Base-by-base conservation (phyloP, 1,139 yeast genomes). In the Suzukiozyma palmioleophila region DNA sequence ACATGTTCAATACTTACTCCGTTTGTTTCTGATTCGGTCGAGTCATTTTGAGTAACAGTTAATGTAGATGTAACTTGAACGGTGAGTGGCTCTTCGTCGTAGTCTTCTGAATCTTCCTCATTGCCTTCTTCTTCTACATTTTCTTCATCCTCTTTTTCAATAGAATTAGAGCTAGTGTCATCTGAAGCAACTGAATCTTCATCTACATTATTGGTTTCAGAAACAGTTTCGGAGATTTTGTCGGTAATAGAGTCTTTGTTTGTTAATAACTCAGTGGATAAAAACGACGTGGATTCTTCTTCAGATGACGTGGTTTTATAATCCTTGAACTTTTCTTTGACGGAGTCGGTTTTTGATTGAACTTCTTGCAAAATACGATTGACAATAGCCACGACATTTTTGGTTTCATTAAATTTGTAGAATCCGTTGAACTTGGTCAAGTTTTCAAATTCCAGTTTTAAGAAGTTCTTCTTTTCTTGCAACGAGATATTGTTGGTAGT, bases 1-100 rank as follows among this genome's bases (percentile, higher is more conserved):
- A 47, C 39, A n/a, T 47, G 26, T 24, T 33, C 36, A 26, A 26
- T 26, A 33, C 36, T 33, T 6, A 46, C 39, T 16, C 40, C 39
- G 26, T 41, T 43, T 24, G 42, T 34, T 25, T 32, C 46, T 27
- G 47, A 24, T 4, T 41, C 47, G 4, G 31, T 8, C 7, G n/a
- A 10, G 28, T 28, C 31, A 8, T 7, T 28, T 11, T 42, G 32
- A 3, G 53, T 51, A 4, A 59, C 59, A 26, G 59, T 56, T 36
- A 63, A 52, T 15, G 71, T 66, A 2, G 68, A 56, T 1, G 69
- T 64, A 3, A 62, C 27, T 10, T 44, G 42, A 12, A 64, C 39
- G 1, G 69, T 63, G 8, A 54, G 35, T 2, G 62, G 58, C 27
- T 50, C 60, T 10, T 49, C 54, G 15, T 47, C 50, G 12, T 43